A percentile compares a stretch with the other conserved stretches of the same genome.
Evolutionary conservation across 2,329 filamentous ascomycete genomes (phyloP).

Genomic region (Chaetomium globosum): DNA sequence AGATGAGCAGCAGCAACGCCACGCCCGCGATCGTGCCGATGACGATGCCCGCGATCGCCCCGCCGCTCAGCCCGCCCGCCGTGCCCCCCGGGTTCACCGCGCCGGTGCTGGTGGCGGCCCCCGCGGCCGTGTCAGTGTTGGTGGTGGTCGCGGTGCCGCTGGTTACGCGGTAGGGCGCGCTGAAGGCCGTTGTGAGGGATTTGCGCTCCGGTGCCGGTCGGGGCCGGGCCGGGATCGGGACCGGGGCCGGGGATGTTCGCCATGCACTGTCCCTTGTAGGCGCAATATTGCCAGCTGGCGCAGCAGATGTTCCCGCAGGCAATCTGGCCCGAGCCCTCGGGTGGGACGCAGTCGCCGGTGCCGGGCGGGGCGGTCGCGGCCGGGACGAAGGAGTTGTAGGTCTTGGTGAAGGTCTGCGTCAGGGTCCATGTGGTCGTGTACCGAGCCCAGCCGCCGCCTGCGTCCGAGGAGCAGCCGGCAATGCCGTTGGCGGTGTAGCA

Average conservation of each 20-base stretch:
- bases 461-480: constrained; percentile 52
- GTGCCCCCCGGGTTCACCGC: constrained; percentile 49
- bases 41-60: constrained; percentile 80
- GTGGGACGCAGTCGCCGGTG: constrained; percentile 54
- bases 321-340: constrained; percentile 54
- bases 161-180: constrained; percentile 54
- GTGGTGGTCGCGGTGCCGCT: constrained; percentile 59
- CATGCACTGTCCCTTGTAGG: constrained; percentile 59
- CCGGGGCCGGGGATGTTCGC: constrained; percentile 47
- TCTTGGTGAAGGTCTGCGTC: constrained; percentile 63
- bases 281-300: constrained; percentile 69
- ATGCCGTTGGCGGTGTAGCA: constrained; percentile 57
- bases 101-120: constrained; percentile 53
- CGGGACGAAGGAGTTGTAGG: constrained; percentile 54
- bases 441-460: constrained; percentile 39
- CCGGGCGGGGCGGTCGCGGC: constrained; percentile 49
- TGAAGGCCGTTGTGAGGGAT: constrained; percentile 59
- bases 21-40: constrained; percentile 72
- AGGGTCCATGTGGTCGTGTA: constrained; percentile 64
- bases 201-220: constrained; percentile 49
- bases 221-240: constrained; percentile 27
- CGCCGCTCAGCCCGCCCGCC: constrained; percentile 61
- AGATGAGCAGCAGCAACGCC: constrained; percentile 67
- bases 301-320: constrained; percentile 73
- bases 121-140: constrained; percentile 54